A percentile compares a stretch with the other conserved stretches of the same genome.
These are phyloP conservation scores for Dalbergia cultrata DNA, from an alignment of 306 rosid species.

Conservation along the genomic window DNA sequence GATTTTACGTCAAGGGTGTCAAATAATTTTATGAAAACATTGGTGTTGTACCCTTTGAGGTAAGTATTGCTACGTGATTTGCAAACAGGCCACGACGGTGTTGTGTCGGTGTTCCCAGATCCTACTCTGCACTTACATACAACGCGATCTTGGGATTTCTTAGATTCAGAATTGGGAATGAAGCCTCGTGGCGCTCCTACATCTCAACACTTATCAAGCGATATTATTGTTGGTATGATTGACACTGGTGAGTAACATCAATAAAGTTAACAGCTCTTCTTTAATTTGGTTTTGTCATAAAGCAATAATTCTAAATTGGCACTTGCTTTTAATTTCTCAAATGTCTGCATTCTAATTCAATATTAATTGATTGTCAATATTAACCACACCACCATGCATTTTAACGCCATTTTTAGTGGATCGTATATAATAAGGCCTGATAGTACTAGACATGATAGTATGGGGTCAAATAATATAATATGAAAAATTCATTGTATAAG, in stretches of 20 bases:
- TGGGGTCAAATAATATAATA: no score
- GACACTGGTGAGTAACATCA: slow-evolving; percentile 71
- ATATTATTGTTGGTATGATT: slow-evolving; percentile 73
- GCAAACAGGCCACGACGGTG: slow-evolving; percentile 60
- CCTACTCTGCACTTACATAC: slow-evolving; percentile 74
- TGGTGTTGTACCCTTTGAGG: background rate
- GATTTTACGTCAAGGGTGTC: no score
- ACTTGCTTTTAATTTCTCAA: background rate
- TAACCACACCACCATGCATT: no score
- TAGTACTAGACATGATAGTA: no score
- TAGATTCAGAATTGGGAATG: slow-evolving; percentile 63
- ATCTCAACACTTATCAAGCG: slow-evolving; percentile 49
- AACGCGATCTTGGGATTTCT: slow-evolving; percentile 95
- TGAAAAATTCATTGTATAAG: no score
- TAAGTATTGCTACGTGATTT: background rate
- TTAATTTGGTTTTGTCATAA: background rate
- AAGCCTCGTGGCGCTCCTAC: background rate
- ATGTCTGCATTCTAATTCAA: background rate
- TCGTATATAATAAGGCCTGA: no score
- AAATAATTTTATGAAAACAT: no score
- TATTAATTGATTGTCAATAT: background rate
- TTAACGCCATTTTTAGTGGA: no score
- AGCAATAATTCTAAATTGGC: background rate
- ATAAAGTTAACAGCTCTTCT: background rate
- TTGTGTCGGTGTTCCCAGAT: slow-evolving; percentile 84